Evolutionary conservation across 2,329 filamentous ascomycete species (phyloP).

Genomic region (Mycogone perniciosa): DNA sequence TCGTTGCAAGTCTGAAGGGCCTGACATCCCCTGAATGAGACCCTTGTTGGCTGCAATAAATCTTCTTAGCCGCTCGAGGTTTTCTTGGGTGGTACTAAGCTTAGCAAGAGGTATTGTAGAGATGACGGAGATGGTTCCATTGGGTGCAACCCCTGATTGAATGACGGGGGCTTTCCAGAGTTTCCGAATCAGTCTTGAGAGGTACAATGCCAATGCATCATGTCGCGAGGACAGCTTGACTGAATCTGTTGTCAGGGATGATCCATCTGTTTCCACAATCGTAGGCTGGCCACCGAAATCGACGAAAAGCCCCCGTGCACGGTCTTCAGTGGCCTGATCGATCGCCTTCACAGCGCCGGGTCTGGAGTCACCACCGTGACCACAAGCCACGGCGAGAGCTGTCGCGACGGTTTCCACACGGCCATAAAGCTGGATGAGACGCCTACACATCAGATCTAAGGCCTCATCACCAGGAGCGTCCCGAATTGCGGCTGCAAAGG

Average conservation of each 20-base stretch:
- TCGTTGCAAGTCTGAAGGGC: slow-evolving; percentile 75
- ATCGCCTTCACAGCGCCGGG: slow-evolving; percentile 70
- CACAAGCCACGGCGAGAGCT: slow-evolving; percentile 88
- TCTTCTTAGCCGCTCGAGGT: slow-evolving; percentile 68
- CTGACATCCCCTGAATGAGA: slow-evolving; percentile 90
- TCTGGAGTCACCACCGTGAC: slow-evolving; percentile 71
- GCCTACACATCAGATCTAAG: slow-evolving; percentile 72
- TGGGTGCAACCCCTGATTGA: slow-evolving; percentile 41
- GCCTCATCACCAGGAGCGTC: slow-evolving; percentile 70
- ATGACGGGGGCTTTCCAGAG: slow-evolving; percentile 82
- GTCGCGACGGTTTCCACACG: slow-evolving; percentile 84
- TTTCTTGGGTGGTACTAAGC: slow-evolving; percentile 69
- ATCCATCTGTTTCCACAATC: slow-evolving; percentile 70
- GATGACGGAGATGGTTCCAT: slow-evolving; percentile 55
- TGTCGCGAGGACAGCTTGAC: slow-evolving; percentile 85
- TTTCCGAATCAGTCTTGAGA: slow-evolving; percentile 78
- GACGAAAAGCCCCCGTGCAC: slow-evolving; percentile 81
- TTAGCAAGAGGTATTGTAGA: slow-evolving; percentile 64
- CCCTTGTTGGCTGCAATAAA: slow-evolving; percentile 85
- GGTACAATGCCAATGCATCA: slow-evolving; percentile 79
- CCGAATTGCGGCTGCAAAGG: slow-evolving; percentile 78
- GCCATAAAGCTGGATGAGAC: slow-evolving; percentile 80
- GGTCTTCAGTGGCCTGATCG: slow-evolving; percentile 80
- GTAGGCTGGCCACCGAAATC: slow-evolving; percentile 86
- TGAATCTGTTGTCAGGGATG: slow-evolving; percentile 67